phyloP scores from a whole-genome alignment of 176 grass and related monocot species.

The Chloris gayana region DNA sequence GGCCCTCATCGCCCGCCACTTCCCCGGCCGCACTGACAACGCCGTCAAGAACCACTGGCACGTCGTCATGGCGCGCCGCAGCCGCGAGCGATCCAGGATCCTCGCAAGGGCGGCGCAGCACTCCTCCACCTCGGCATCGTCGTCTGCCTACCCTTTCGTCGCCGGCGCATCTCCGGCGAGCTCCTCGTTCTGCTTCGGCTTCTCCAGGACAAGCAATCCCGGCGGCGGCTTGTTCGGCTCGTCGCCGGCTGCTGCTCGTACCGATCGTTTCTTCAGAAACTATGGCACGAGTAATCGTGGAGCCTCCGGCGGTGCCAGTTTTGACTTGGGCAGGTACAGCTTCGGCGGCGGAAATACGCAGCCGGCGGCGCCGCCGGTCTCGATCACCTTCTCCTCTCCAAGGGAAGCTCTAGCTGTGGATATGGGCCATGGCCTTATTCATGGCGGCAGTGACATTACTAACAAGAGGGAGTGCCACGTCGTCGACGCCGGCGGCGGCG shows the following conservation, averaged over 20 bases:
- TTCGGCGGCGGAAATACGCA: conserved; percentile 2
- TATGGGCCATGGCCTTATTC: neutral
- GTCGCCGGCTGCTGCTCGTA: neutral
- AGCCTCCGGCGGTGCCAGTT: too few relatives aligned
- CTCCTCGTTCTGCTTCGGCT: conserved; percentile 44
- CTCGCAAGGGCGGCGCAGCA: conserved; percentile 10
- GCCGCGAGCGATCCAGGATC: conserved; percentile 52
- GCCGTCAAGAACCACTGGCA: conserved; percentile 98
- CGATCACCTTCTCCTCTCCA: conserved; percentile 34
- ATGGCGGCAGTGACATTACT: neutral
- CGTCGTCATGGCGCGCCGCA: conserved; percentile 77
- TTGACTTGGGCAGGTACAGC: conserved; percentile 28
- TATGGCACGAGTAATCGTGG: neutral
- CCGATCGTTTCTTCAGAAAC: conserved; percentile 21
- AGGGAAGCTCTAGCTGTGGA: conserved; percentile 30
- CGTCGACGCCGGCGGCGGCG: neutral
- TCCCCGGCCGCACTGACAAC: conserved; percentile 88
- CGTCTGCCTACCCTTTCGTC: neutral
- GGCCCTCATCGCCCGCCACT: conserved; percentile 73
- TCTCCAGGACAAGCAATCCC: conserved; percentile 14
- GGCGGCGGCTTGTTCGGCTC: conserved; percentile 17
- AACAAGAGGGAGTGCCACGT: conserved; percentile 13
- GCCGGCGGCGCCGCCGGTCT: conserved; percentile 15
- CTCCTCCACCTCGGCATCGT: neutral
- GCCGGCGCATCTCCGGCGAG: neutral